Evolutionary conservation across 2,329 filamentous ascomycete genomes (phyloP).

Genomic region (Penicillium sp.): DNA sequence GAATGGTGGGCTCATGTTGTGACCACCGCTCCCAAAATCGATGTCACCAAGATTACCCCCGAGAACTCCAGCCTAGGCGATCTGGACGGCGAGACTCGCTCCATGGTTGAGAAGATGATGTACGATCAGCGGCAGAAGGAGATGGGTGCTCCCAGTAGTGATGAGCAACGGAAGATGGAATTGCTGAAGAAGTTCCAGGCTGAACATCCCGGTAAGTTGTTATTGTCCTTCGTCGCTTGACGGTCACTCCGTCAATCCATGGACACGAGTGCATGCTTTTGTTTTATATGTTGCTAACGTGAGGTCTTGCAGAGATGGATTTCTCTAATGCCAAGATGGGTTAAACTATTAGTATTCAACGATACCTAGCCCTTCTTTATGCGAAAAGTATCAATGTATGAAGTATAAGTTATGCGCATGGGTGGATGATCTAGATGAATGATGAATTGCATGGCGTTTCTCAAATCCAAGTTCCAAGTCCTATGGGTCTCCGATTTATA

Average conservation of each 20-base stretch:
- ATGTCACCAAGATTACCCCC: conserved; percentile 90
- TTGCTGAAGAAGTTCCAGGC: conserved; percentile 89
- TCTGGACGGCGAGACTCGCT: conserved; percentile 87
- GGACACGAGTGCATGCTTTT: not conserved
- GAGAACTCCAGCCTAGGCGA: conserved; percentile 90
- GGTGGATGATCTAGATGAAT: conserved; percentile 12
- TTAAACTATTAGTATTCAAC: conserved; percentile 24
- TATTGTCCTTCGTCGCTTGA: not conserved
- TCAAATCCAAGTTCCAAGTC: not conserved
- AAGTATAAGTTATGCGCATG: conserved; percentile 21
- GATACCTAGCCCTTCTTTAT: not conserved
- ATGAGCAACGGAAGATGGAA: conserved; percentile 93
- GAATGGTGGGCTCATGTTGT: conserved; percentile 98
- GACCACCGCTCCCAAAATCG: conserved; percentile 81
- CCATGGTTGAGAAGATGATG: conserved; percentile 99
- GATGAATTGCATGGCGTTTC: conserved; percentile 13
- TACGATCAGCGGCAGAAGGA: conserved; percentile 98
- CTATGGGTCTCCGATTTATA: not conserved
- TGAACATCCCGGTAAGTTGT: conserved; percentile 58
- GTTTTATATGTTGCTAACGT: conserved; percentile 6
- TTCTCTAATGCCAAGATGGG: conserved; percentile 64
- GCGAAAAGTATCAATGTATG: conserved; percentile 19
- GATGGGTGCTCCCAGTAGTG: conserved; percentile 78
- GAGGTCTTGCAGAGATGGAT: conserved; percentile 56
- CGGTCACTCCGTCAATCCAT: not conserved